phyloP scores from a whole-genome alignment of 768 basidiomycete genomes.

The Lentinula raphanica region DNA sequence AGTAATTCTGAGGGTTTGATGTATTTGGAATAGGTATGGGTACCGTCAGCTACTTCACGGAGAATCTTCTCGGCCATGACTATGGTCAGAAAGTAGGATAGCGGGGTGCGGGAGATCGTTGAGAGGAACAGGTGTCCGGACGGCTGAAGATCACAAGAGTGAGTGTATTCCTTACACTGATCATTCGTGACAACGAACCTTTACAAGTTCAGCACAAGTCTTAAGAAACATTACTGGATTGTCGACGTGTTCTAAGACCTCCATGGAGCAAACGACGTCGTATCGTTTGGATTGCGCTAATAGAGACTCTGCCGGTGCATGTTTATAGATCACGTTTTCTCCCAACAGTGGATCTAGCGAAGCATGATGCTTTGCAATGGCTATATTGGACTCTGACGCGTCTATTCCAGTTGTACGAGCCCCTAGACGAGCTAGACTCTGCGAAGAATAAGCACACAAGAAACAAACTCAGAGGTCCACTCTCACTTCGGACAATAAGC shows the following conservation, averaged over 20 bases:
- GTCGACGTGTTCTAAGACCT: conserved; percentile 96
- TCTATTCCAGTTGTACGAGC: conserved; percentile 90
- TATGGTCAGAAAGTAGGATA: conserved; percentile 67
- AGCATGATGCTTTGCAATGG: conserved; percentile 80
- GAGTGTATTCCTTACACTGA: neutral
- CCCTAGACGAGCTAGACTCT: conserved; percentile 87
- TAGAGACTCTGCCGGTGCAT: conserved; percentile 72
- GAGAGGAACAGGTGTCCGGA: conserved; percentile 95
- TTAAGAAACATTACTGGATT: conserved; percentile 81
- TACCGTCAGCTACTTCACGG: conserved; percentile 75
- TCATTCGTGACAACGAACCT: conserved; percentile 44
- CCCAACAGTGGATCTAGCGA: conserved; percentile 55
- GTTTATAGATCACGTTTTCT: conserved; percentile 57
- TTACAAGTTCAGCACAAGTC: conserved; percentile 79
- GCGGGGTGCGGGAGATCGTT: conserved; percentile 83
- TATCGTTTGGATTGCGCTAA: conserved; percentile 60
- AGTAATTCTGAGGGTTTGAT: conserved; percentile 83
- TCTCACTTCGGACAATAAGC: conserved; percentile 83
- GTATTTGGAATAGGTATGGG: conserved; percentile 90
- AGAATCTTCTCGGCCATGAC: conserved; percentile 79
- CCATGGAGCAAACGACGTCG: conserved; percentile 96
- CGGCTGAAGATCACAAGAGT: conserved; percentile 50
- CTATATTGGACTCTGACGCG: conserved; percentile 82
- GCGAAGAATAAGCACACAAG: conserved; percentile 2
- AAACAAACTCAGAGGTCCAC: neutral